Conservation (phyloP, 2,329 filamentous ascomycete genomes). For the Clarireedia homoeocarpa region DNA sequence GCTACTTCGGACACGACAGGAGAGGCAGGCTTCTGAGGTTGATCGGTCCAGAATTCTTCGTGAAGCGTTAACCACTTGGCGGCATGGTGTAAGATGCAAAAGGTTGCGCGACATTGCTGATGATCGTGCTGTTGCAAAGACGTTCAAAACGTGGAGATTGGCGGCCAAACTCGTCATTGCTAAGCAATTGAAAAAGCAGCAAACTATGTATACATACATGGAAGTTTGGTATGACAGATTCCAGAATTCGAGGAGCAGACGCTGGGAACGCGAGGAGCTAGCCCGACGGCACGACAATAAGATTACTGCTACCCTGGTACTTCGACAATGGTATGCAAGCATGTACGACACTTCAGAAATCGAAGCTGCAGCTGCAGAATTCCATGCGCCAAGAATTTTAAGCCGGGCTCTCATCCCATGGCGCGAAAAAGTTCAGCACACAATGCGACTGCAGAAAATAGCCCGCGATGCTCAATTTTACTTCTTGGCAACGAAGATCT, state of each 20-base stretch:
- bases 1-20: conserved; percentile 37
- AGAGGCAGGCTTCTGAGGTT: conserved; percentile 40
- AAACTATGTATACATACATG: conserved; percentile 33
- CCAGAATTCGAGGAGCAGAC: conserved; percentile 23
- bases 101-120: conserved; percentile 45
- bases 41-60: conserved; percentile 45
- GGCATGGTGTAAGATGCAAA: conserved; percentile 48
- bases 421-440: conserved; percentile 17
- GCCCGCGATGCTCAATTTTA: conserved; percentile 26
- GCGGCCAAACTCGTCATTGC: conserved; percentile 34
- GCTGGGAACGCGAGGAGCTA: conserved; percentile 19
- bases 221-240: conserved; percentile 33
- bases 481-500: conserved; percentile 22
- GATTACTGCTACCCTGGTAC: conserved; percentile 18
- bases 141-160: conserved; percentile 55
- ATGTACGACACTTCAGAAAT: conserved; percentile 15
- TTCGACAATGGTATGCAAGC: conserved; percentile 21
- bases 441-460: conserved; percentile 19
- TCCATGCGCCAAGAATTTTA: conserved; percentile 18
- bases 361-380: conserved; percentile 18
- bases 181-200: conserved; percentile 32
- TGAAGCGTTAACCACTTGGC: conserved; percentile 54
- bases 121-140: conserved; percentile 45
- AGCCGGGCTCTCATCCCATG: conserved; percentile 16
- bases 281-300: conserved; percentile 19